Percentiles rank a stretch among this genome's conserved stretches.
phyloP scores from a whole-genome alignment of 371 early-diverging fungal species.

The Coelomomyces lativittatus region DNA sequence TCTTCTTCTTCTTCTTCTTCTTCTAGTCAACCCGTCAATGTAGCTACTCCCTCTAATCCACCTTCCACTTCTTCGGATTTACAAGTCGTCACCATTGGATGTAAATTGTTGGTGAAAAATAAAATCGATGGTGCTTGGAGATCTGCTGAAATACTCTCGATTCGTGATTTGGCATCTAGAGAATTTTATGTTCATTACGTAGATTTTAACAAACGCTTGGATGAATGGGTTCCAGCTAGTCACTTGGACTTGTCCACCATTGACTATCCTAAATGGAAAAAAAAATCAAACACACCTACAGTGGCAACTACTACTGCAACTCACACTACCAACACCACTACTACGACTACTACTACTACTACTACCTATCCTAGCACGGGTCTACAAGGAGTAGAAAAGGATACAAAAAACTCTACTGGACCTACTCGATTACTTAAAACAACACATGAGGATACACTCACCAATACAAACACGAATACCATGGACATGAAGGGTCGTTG shows the following conservation, averaged over 20 bases:
- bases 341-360: not conserved
- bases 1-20: no score
- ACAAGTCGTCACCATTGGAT: conserved; percentile 42
- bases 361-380: not conserved
- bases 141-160: conserved; percentile 80
- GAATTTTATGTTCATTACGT: conserved; percentile 96
- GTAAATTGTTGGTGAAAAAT: conserved; percentile 60
- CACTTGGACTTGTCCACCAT: conserved; percentile 53
- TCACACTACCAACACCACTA: conserved; percentile 4
- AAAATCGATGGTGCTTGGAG: conserved; percentile 31
- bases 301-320: not conserved
- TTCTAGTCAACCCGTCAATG: no score
- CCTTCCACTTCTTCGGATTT: no score
- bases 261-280: conserved; percentile 40
- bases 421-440: no score
- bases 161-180: conserved; percentile 19
- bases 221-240: conserved; percentile 84
- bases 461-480: no score
- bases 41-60: no score
- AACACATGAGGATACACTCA: no score
- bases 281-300: conserved; percentile 24
- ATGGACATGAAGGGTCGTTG: no score
- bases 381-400: no score
- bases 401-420: no score
- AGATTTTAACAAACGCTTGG: conserved; percentile 95